Base-by-base conservation (phyloP, 2,329 filamentous ascomycete species). In the Stromatinia cepivora region DNA sequence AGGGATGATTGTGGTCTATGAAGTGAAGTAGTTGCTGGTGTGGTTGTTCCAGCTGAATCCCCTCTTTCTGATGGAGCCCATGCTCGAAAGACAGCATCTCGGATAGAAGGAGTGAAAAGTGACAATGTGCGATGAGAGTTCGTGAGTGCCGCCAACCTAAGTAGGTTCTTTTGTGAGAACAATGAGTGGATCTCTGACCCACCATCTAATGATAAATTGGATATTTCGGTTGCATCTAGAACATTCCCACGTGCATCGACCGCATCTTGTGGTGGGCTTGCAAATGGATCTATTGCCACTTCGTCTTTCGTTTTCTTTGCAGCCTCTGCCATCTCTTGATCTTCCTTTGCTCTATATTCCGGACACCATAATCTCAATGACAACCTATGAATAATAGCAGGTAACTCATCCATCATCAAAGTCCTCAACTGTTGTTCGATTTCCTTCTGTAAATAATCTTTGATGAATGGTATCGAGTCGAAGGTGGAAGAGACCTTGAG, bases 401-500 rank as follows among this genome's bases (percentile, higher is more conserved):
- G 95, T 34, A 99, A 82, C 79, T 99, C 95, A 73, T 99, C 94
- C 93, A 98, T 98, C 84, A 99, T 97, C 73, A 99, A 79, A 67
- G 94, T 93, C 42, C 95, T 90, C 71, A 99, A 82, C 80, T 98
- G 95, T 65, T 88, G 91, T 81, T 99, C 95, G 76, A 99, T 99
- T 71, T 94, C 97, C 79, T 92, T 91, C 78, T 99, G 95, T 69
- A 99, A 83, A 79, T 98, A 98, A 80, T 99, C 94, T 75, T 95
- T 91, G 72, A 99, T 95, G 78, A 99, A 99, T 57, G 95, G 94
- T 77, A 99, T 99, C 17, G 94, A 97, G 82, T 99, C 95, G 80
- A 99, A 99, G 57, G 95, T 99, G 74, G 94, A 98, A 0, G 94
- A 98, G 74, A 99, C 95, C 83, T 97, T 98, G 77, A 99, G 88